Base-by-base conservation (phyloP, 208 protist species). In the Novymonas esmeraldas region DNA sequence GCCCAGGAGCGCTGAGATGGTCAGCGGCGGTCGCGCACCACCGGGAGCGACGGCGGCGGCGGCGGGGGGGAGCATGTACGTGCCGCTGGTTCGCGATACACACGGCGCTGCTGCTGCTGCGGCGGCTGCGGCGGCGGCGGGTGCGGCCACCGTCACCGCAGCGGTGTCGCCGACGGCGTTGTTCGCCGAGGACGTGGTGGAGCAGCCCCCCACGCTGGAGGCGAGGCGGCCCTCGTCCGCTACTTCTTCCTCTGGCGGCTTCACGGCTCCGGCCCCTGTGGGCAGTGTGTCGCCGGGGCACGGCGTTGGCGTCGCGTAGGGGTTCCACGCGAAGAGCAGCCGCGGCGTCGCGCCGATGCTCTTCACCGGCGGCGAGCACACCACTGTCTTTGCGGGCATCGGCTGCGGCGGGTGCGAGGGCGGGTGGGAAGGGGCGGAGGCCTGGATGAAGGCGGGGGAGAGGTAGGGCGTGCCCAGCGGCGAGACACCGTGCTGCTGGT, bases 291-390 rank as follows among this genome's bases (percentile, higher is more conserved):
- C 22, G 10, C 49, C 36, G 36, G 50, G 26, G 22, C 46, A 45
- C 46, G 61, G 20, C 26, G 46, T 28, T 4, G 42, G 44, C 44
- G 59, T 51, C 11, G 49, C 22, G 52, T 73, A 78, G 56, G 78
- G 78, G 54, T 75, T 62, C 64, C 69, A 70, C 1, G 59, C 66
- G 50, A 76, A 73, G 49, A 67, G 58, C 39, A 70, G 42, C 7
- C 74, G 64, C 28, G 66, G 77, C 22, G 70, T 60, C 20, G 63
- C 52, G 51, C 9, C 24, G 29, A 24, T 62, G 49, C 38, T 58
- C 39, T 41, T 44, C 18, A 64, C 9, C 2, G 71, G 67, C 6
- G 62, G 63, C 34, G 41, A 26, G 16, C 44, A 66, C 49, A 48
- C 34, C 36, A 44, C 42, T 24, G 57, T 9, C 24, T 50, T 29